Conservation (phyloP, 2,329 filamentous ascomycete genomes). For the Aspergillus hortae region DNA sequence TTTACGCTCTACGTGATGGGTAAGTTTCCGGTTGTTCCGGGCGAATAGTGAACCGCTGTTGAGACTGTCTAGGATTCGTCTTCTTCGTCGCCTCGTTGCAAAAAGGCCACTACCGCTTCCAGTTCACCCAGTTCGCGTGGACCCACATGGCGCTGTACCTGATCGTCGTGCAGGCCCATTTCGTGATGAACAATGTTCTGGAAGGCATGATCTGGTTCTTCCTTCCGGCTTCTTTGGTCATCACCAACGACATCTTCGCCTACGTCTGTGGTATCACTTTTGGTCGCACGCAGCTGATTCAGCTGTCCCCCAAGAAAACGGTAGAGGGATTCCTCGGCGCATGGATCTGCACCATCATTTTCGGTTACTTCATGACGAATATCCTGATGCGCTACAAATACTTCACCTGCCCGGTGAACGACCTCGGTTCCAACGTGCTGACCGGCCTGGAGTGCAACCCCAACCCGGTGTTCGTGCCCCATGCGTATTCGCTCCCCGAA, state of each 20-base stretch:
- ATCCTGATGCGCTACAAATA: conserved; percentile 87
- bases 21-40: conserved; percentile 43
- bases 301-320: conserved; percentile 97
- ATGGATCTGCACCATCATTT: conserved; percentile 91
- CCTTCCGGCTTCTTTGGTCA: conserved; percentile 87
- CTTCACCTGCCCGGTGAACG: conserved; percentile 96
- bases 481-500: conserved; percentile 68
- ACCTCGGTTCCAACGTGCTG: conserved; percentile 89
- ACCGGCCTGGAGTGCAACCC: conserved; percentile 84
- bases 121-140: conserved; percentile 99
- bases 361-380: conserved; percentile 77
- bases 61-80: conserved; percentile 69
- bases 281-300: conserved; percentile 93
- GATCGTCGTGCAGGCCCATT: conserved; percentile 96
- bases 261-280: conserved; percentile 98
- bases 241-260: conserved; percentile 98
- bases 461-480: conserved; percentile 85
- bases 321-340: conserved; percentile 95
- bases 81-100: conserved; percentile 95
- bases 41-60: conserved; percentile 10
- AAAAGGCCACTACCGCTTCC: conserved; percentile 94
- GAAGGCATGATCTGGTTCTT: conserved; percentile 99
- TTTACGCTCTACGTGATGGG: conserved; percentile 97
- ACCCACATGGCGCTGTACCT: conserved; percentile 98
- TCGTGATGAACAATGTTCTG: conserved; percentile 99